phyloP scores from a whole-genome alignment of 129 eudicot genomes.

The Artemisia annua region DNA sequence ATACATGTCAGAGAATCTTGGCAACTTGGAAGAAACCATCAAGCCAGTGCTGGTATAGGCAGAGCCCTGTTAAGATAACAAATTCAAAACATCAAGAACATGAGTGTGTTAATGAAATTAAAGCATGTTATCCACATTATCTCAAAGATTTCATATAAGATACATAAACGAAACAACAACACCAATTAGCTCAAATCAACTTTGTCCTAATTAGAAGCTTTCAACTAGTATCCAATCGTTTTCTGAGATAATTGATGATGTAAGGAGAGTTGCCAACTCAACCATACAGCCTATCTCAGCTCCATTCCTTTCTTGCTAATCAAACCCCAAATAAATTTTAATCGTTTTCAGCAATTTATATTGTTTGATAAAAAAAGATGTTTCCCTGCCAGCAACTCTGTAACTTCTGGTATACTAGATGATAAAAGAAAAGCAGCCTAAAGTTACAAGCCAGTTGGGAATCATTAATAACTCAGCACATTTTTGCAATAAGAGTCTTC shows the following conservation, averaged over 20 bases:
- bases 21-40: slow-evolving; percentile 81
- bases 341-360: background rate
- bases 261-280: background rate
- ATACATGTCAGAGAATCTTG: slow-evolving; percentile 87
- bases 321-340: background rate
- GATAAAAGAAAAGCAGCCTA: background rate
- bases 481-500: no score
- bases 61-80: slow-evolving; percentile 57
- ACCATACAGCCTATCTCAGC: background rate
- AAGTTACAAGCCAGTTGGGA: no score
- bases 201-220: background rate
- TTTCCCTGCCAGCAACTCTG: background rate
- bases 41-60: slow-evolving; percentile 71
- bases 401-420: no score
- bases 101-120: background rate
- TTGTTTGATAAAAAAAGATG: background rate
- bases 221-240: background rate
- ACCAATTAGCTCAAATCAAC: slow-evolving; percentile 8
- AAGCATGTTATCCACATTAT: background rate
- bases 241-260: background rate
- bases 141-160: slow-evolving; percentile 13
- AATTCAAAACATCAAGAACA: background rate
- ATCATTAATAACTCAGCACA: no score
- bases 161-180: background rate
- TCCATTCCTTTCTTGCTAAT: background rate